These are phyloP conservation scores for Fusarium sp. DNA, from an alignment of 2,329 filamentous ascomycete genomes.

Conservation along the genomic window DNA sequence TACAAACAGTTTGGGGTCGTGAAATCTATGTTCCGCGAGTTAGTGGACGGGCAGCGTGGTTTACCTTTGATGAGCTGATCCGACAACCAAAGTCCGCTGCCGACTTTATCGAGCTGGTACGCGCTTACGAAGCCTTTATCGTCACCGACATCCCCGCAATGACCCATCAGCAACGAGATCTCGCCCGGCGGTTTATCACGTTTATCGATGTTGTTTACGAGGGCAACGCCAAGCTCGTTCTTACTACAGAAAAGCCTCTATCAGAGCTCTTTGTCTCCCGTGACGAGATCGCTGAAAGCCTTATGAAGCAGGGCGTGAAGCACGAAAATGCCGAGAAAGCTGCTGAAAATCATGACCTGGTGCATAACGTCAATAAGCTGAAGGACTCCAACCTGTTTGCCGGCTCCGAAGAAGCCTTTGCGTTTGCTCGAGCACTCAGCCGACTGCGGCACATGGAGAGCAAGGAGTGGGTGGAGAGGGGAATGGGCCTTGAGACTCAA, in stretches of 20 bases:
- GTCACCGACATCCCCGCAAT: constrained; percentile 93
- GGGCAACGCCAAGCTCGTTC: constrained; percentile 89
- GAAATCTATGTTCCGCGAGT: constrained; percentile 89
- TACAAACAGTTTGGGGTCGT: constrained; percentile 91
- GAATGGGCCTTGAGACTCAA: constrained; percentile 72
- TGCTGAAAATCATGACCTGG: constrained; percentile 84
- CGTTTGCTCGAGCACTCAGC: constrained; percentile 89
- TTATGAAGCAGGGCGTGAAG: constrained; percentile 63
- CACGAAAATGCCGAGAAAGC: constrained; percentile 66
- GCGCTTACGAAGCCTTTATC: constrained; percentile 91
- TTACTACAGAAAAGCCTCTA: constrained; percentile 89
- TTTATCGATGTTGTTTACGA: constrained; percentile 98
- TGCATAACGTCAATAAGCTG: constrained; percentile 84
- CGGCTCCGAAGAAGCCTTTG: constrained; percentile 96
- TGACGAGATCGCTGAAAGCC: constrained; percentile 72
- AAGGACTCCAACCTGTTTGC: constrained; percentile 90
- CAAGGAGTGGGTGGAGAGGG: constrained; percentile 92
- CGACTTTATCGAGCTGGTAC: constrained; percentile 92
- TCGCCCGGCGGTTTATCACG: constrained; percentile 94
- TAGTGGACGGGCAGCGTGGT: constrained; percentile 88
- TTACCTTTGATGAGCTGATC: constrained; percentile 93
- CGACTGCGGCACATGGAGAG: constrained; percentile 93
- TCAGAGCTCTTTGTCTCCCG: constrained; percentile 86
- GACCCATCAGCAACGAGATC: constrained; percentile 86
- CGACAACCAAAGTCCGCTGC: constrained; percentile 89